phyloP scores from a whole-genome alignment of 805 yeast species.

The Pichia scutulata region DNA sequence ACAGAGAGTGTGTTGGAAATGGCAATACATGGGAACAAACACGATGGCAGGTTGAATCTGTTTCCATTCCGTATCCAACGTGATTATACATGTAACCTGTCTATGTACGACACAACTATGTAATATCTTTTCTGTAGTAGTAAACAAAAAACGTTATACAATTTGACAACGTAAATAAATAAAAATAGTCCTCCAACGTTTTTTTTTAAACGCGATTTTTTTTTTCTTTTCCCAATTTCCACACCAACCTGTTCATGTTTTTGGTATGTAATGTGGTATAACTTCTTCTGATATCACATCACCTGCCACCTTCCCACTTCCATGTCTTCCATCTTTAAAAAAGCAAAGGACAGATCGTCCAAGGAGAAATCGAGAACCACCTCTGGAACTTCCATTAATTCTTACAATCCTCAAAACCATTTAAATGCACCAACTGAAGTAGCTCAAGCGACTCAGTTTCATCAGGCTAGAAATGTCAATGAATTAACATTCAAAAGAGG shows the following conservation, averaged over 20 bases:
- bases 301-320: neutral
- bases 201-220: too few species aligned
- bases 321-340: slow-evolving; percentile 25
- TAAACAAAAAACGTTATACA: too few species aligned
- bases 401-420: slow-evolving; percentile 9
- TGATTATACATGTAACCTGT: neutral
- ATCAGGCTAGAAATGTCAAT: slow-evolving; percentile 70
- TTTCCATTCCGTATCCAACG: neutral
- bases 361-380: slow-evolving; percentile 22
- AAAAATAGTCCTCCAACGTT: too few species aligned
- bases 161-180: too few species aligned
- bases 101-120: too few species aligned
- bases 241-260: too few species aligned
- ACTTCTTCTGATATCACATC: too few species aligned
- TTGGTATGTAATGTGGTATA: too few species aligned
- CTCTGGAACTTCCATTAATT: slow-evolving; percentile 3
- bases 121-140: too few species aligned
- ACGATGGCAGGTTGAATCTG: neutral
- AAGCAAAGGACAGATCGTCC: slow-evolving; percentile 22
- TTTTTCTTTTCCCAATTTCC: too few species aligned
- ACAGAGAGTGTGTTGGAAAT: neutral
- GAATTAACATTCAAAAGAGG: slow-evolving; percentile 76
- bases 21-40: neutral
- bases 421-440: slow-evolving; percentile 66
- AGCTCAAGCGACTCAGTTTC: slow-evolving; percentile 73